Percentiles rank a stretch among this genome's conserved stretches.
Conservation (phyloP, 2,329 filamentous ascomycete genomes). For the Alternaria alternata region DNA sequence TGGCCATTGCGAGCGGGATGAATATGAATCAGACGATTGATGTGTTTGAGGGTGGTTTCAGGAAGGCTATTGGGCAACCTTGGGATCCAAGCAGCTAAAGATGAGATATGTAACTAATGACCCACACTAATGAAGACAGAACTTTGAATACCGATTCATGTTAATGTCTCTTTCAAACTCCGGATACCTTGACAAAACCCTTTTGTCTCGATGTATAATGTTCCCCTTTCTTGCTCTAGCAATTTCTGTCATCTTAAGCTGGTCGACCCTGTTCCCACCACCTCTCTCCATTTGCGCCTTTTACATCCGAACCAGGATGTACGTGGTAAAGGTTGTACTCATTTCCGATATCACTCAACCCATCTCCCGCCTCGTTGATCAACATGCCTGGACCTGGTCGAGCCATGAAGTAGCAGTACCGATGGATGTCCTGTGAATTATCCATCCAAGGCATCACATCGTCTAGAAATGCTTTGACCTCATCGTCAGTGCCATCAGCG, state of each 20-base stretch:
- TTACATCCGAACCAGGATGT: background rate
- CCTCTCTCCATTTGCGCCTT: background rate
- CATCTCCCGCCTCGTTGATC: slow-evolving; percentile 24
- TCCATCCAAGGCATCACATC: slow-evolving; percentile 47
- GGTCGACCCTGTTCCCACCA: background rate
- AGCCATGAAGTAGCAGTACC: slow-evolving; percentile 44
- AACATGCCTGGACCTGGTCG: slow-evolving; percentile 19
- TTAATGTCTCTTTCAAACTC: rapidly evolving
- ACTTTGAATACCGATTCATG: background rate
- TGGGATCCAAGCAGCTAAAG: slow-evolving; percentile 19
- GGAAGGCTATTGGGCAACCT: slow-evolving; percentile 33
- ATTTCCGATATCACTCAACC: slow-evolving; percentile 24
- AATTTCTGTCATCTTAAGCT: background rate
- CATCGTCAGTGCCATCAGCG: slow-evolving; percentile 24
- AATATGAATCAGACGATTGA: slow-evolving; percentile 40
- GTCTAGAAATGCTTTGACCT: slow-evolving; percentile 34
- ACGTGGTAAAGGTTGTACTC: slow-evolving; percentile 18
- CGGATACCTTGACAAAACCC: background rate
- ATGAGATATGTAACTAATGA: background rate
- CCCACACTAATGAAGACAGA: background rate
- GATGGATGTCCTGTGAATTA: slow-evolving; percentile 31
- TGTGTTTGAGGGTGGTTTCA: slow-evolving; percentile 37
- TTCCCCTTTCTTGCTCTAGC: background rate
- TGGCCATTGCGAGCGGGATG: slow-evolving; percentile 41
- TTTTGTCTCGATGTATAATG: background rate